Evolutionary conservation across 2,329 filamentous ascomycete species (phyloP).

Genomic region (Tolypocladium guangdongense): DNA sequence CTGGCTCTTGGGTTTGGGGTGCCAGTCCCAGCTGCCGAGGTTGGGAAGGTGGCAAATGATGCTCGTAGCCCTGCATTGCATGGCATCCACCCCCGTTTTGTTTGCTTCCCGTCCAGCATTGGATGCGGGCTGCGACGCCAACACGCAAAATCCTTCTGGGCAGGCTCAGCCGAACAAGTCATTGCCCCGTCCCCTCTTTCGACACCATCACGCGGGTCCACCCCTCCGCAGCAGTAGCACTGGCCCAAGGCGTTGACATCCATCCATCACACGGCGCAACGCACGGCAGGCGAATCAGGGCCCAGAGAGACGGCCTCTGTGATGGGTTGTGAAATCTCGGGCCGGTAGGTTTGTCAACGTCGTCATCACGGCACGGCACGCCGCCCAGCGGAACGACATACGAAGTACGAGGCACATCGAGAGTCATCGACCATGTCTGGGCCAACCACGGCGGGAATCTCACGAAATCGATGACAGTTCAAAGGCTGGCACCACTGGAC

Average conservation of each 20-base stretch:
- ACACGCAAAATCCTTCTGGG: background rate
- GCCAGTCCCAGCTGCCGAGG: background rate
- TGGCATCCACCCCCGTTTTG: background rate
- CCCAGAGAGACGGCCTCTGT: background rate
- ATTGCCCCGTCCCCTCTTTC: background rate
- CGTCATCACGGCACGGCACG: background rate
- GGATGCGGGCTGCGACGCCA: background rate
- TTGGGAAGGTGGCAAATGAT: background rate
- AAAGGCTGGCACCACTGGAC: background rate
- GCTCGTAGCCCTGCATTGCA: background rate
- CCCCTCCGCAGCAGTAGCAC: background rate
- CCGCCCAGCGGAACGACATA: background rate
- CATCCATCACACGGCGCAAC: background rate
- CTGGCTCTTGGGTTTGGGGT: background rate
- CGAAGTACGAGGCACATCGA: background rate
- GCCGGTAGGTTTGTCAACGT: background rate
- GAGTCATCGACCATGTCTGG: background rate
- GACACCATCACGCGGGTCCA: background rate
- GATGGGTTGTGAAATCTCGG: background rate
- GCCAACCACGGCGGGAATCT: background rate
- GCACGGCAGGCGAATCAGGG: background rate
- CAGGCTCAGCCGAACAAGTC: background rate
- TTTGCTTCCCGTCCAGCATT: background rate
- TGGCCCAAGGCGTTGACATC: background rate
- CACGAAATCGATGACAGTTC: background rate